Evolutionary conservation across 1,284 basidiomycete species (phyloP).

Genomic region (Flammula alnicola): DNA sequence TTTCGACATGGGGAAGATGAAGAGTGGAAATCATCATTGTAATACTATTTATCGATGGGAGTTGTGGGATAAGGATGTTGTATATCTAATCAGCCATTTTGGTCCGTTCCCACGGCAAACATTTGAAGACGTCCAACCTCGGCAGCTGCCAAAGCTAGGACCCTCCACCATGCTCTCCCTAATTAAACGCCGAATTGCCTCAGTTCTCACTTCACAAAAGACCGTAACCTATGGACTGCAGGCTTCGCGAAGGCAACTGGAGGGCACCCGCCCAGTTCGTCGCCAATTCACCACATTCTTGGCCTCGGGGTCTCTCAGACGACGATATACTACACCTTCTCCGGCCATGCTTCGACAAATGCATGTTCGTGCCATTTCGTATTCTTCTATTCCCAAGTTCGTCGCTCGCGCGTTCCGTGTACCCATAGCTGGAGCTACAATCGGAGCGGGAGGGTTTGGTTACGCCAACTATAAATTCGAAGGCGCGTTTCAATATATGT

Average conservation of each 20-base stretch:
- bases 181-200: conserved; percentile 45
- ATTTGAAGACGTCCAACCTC: conserved; percentile 7
- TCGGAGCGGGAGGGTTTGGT: conserved; percentile 88
- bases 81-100: conserved; percentile 21
- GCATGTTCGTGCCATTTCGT: conserved; percentile 80
- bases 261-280: conserved; percentile 48
- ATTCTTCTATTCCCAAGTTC: conserved; percentile 82
- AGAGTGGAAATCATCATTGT: conserved; percentile 8
- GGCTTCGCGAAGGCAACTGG: conserved; percentile 36
- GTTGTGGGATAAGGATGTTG: conserved; percentile 4
- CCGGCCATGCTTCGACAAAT: conserved; percentile 58
- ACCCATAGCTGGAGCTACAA: conserved; percentile 82
- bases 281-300: conserved; percentile 62
- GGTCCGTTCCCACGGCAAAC: conserved; percentile 11
- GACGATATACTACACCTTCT: conserved; percentile 47
- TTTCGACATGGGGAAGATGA: conserved; percentile 14
- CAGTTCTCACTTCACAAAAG: conserved; percentile 47
- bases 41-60: conserved; percentile 1
- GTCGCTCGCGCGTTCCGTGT: conserved; percentile 84
- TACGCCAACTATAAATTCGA: conserved; percentile 96
- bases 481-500: conserved; percentile 48
- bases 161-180: conserved; percentile 46
- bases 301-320: conserved; percentile 50
- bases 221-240: conserved; percentile 56
- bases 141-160: conserved; percentile 3